Conservation (phyloP, 1,284 basidiomycete genomes). For the Pascua sp. region DNA sequence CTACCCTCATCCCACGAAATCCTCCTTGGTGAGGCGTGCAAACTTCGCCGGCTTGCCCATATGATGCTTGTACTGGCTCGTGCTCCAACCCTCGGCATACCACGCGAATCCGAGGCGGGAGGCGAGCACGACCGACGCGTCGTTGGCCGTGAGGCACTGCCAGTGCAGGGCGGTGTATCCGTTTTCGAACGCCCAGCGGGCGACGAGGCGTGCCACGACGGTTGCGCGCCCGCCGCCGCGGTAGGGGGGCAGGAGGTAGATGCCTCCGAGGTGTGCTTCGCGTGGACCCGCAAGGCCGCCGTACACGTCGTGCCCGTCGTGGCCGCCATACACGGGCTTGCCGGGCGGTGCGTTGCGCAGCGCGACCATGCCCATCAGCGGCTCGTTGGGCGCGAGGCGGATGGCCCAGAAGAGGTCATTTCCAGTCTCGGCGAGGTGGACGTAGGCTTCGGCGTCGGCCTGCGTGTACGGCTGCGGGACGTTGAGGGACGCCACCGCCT, state of each 20-base stretch:
- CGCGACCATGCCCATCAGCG: neutral
- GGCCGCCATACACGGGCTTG: neutral
- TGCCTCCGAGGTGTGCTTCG: neutral
- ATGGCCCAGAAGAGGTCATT: neutral
- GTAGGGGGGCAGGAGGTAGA: neutral
- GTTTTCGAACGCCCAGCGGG: neutral
- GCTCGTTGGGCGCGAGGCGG: neutral
- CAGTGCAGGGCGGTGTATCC: neutral
- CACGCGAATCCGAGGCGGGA: neutral
- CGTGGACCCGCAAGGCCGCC: neutral
- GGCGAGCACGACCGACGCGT: neutral
- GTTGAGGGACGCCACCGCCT: constrained; percentile 1
- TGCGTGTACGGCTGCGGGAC: constrained; percentile 3
- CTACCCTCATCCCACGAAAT: too few species aligned
- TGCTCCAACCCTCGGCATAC: neutral
- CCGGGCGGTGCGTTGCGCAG: neutral
- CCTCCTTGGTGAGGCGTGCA: too few species aligned
- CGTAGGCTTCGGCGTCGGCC: neutral
- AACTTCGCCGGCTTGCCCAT: neutral
- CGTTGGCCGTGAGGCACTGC: neutral
- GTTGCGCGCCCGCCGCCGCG: neutral
- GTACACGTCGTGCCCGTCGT: neutral
- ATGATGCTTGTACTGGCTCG: neutral
- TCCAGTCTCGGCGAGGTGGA: neutral
- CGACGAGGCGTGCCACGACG: neutral